A percentile compares a stretch with the other conserved stretches of the same genome.
Conservation (phyloP, 1,139 yeast genomes). For the Hyphopichia khmerensis region DNA sequence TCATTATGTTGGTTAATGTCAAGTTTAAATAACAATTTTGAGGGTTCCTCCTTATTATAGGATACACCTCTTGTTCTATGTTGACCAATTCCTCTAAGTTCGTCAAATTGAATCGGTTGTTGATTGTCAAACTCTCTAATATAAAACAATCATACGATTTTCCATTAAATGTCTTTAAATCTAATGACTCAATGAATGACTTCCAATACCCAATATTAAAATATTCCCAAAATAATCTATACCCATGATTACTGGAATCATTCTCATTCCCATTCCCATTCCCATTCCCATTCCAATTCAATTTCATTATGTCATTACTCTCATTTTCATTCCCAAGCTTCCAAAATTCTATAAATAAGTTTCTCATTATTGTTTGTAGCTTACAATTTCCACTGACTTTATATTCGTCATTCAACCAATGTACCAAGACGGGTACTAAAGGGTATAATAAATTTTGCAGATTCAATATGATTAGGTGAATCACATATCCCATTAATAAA, state of each 20-base stretch:
- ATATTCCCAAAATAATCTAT: conserved; percentile 27
- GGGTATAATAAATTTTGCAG: conserved; percentile 30
- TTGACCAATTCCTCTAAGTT: background rate
- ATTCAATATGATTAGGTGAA: conserved; percentile 33
- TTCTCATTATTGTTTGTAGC: conserved; percentile 9
- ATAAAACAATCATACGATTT: conserved; percentile 15
- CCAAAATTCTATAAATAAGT: conserved; percentile 31
- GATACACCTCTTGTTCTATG: conserved; percentile 10
- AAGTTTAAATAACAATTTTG: conserved; percentile 25
- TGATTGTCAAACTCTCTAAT: conserved; percentile 17
- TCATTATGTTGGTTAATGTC: conserved; percentile 20
- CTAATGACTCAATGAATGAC: conserved; percentile 16
- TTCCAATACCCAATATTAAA: conserved; percentile 32
- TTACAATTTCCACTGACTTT: conserved; percentile 4
- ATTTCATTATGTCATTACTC: too few relatives aligned
- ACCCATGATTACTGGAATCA: conserved; percentile 8
- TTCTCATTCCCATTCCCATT: conserved; percentile 17
- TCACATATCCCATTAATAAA: conserved; percentile 33
- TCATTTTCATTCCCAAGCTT: too few relatives aligned
- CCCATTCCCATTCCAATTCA: conserved; percentile 14
- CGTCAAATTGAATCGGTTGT: conserved; percentile 11
- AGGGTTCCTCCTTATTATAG: conserved; percentile 13
- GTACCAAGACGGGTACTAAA: conserved; percentile 34
- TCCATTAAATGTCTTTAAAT: conserved; percentile 9
- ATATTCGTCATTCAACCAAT: conserved; percentile 35